Conservation (phyloP, 306 rosid genomes). For the Cucumis sativus region DNA sequence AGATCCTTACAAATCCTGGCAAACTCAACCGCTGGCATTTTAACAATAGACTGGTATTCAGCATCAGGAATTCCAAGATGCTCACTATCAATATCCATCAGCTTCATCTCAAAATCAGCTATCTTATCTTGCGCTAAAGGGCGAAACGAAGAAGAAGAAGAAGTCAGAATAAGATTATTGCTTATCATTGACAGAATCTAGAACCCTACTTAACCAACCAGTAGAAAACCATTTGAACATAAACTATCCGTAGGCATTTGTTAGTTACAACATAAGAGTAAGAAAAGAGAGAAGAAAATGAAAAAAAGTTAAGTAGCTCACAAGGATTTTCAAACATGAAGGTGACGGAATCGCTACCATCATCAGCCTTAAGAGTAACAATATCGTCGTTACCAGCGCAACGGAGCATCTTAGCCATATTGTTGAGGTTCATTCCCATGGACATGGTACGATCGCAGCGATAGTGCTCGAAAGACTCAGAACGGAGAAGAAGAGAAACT, state of each 20-base stretch:
- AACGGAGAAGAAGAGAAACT: conserved; percentile 36
- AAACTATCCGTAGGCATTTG: not conserved
- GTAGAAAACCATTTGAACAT: not conserved
- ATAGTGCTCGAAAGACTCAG: conserved; percentile 54
- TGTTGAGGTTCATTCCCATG: conserved; percentile 50
- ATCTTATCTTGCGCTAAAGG: conserved; percentile 43
- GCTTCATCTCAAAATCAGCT: conserved; percentile 64
- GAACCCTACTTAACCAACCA: not conserved
- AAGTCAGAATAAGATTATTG: not conserved
- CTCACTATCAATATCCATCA: conserved; percentile 56
- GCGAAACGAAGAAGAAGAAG: not conserved
- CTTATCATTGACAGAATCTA: not conserved
- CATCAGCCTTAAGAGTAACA: conserved; percentile 55
- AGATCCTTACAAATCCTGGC: conserved; percentile 55
- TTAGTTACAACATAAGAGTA: not conserved
- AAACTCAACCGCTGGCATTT: conserved; percentile 54
- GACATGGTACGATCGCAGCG: conserved; percentile 57
- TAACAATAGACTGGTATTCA: conserved; percentile 50
- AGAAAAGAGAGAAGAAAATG: not conserved
- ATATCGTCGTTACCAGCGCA: conserved; percentile 56
- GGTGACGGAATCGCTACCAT: conserved; percentile 40
- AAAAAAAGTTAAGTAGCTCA: not conserved
- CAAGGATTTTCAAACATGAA: conserved; percentile 69
- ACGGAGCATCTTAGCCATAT: conserved; percentile 50
- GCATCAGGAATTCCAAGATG: conserved; percentile 69